phyloP scores from a whole-genome alignment of 495 filamentous ascomycete genomes.

The Parachaetomium inaequale region DNA sequence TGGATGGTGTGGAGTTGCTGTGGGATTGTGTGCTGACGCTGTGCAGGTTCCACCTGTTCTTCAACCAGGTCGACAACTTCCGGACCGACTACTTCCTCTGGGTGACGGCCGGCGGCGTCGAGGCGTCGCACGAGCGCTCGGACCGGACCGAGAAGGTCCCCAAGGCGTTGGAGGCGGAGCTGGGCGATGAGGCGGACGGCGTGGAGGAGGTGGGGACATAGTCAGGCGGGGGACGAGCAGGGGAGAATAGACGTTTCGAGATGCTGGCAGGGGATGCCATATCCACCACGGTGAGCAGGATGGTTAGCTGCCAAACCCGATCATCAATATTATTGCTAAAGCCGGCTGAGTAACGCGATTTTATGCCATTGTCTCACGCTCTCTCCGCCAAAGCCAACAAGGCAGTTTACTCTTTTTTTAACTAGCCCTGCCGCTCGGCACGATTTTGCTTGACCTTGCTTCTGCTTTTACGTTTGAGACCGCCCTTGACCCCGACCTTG shows the following conservation, averaged over 20 bases:
- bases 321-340: background rate
- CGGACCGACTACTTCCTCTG: slow-evolving; percentile 70
- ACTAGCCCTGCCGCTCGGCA: too few relatives aligned
- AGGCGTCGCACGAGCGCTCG: slow-evolving; percentile 46
- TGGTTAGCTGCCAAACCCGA: too few relatives aligned
- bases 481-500: background rate
- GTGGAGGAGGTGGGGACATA: slow-evolving; percentile 33
- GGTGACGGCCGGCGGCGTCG: slow-evolving; percentile 62
- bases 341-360: too few relatives aligned
- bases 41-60: slow-evolving; percentile 70
- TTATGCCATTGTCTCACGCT: too few relatives aligned
- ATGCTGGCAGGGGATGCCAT: background rate
- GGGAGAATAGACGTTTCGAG: background rate
- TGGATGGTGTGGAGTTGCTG: background rate
- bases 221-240: too few relatives aligned
- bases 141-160: slow-evolving; percentile 32
- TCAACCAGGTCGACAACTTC: slow-evolving; percentile 80
- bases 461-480: too few relatives aligned
- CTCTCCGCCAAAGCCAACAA: too few relatives aligned
- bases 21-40: slow-evolving; percentile 10
- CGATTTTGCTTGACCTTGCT: too few relatives aligned
- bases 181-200: slow-evolving; percentile 40
- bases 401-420: too few relatives aligned
- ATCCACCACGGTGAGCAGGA: background rate
- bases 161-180: slow-evolving; percentile 34